phyloP scores from a whole-genome alignment of 176 grass and related monocot genomes.

The Pontederia crassipes region DNA sequence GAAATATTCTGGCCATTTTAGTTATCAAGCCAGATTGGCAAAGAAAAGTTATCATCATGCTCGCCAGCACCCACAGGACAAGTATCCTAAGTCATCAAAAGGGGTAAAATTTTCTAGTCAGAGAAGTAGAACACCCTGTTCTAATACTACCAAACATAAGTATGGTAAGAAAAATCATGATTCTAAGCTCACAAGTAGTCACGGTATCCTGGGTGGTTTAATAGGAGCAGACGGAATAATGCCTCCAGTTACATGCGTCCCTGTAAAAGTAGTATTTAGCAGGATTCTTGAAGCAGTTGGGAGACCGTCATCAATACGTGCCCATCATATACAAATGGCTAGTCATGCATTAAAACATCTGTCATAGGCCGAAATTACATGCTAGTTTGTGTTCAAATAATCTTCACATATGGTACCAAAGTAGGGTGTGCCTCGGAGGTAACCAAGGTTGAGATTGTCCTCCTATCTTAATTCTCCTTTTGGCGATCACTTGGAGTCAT shows the following conservation, averaged over 20 bases:
- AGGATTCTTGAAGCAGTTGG: slow-evolving; percentile 95
- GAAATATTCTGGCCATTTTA: slow-evolving; percentile 28
- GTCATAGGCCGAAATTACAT: slow-evolving; percentile 18
- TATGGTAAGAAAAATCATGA: slow-evolving; percentile 20
- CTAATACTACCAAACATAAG: slow-evolving; percentile 43
- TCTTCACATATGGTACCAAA: not conserved
- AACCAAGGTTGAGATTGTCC: too few species aligned
- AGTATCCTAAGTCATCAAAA: slow-evolving; percentile 61
- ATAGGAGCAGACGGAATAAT: slow-evolving; percentile 42
- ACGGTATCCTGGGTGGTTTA: slow-evolving; percentile 47
- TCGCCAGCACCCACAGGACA: slow-evolving; percentile 22
- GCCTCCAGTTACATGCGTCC: slow-evolving; percentile 80
- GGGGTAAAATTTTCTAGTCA: slow-evolving; percentile 49
- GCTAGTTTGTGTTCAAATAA: not conserved
- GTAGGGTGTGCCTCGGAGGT: not conserved
- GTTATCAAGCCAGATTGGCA: slow-evolving; percentile 26
- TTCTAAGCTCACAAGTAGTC: slow-evolving; percentile 29
- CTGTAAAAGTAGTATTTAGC: slow-evolving; percentile 78
- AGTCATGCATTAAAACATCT: slow-evolving; percentile 39
- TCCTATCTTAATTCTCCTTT: too few species aligned
- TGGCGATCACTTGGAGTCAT: too few species aligned
- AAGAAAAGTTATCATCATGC: slow-evolving; percentile 40
- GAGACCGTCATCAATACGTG: slow-evolving; percentile 35
- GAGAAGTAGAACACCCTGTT: slow-evolving; percentile 55
- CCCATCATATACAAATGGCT: slow-evolving; percentile 50